A percentile compares a stretch with the other conserved stretches of the same genome.
Conservation (phyloP, 257 asterid species). For the Vinca minor region DNA sequence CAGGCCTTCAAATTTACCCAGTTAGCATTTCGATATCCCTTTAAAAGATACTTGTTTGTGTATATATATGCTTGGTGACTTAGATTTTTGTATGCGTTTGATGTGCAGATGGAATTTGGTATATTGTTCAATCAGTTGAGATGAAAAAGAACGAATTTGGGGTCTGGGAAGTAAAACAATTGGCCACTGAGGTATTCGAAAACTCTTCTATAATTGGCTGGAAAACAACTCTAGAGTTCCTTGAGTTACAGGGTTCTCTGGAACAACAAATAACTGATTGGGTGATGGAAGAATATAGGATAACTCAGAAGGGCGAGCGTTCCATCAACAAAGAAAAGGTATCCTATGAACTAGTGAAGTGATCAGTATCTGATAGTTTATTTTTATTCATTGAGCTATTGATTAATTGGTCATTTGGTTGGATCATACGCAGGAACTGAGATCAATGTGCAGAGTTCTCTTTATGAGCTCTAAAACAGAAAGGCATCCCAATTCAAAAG, state of each 20-base stretch:
- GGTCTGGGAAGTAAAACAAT: constrained; percentile 49
- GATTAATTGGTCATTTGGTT: constrained; percentile 29
- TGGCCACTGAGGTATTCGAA: constrained; percentile 33
- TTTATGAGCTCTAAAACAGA: constrained; percentile 17
- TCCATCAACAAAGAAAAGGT: constrained; percentile 36
- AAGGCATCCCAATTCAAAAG: neutral
- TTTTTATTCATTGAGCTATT: constrained; percentile 21
- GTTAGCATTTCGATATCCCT: constrained; percentile 30
- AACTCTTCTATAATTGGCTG: constrained; percentile 40
- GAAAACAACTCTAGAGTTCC: constrained; percentile 49
- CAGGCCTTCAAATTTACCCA: constrained; percentile 47
- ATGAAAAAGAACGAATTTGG: constrained; percentile 31
- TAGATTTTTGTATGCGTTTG: constrained; percentile 6
- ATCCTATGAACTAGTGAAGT: constrained; percentile 14
- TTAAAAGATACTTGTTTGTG: too few relatives aligned
- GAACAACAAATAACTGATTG: constrained; percentile 32
- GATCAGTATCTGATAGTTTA: neutral
- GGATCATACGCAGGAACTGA: constrained; percentile 46
- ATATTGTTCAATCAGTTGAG: constrained; percentile 28
- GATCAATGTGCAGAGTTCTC: constrained; percentile 49
- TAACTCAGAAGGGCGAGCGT: constrained; percentile 23
- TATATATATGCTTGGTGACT: neutral
- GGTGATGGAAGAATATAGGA: constrained; percentile 55
- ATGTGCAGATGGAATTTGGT: constrained; percentile 54
- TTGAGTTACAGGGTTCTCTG: constrained; percentile 29